Evolutionary conservation across 352 stramenopile species (phyloP).

Genomic region (Phytophthora ramorum): DNA sequence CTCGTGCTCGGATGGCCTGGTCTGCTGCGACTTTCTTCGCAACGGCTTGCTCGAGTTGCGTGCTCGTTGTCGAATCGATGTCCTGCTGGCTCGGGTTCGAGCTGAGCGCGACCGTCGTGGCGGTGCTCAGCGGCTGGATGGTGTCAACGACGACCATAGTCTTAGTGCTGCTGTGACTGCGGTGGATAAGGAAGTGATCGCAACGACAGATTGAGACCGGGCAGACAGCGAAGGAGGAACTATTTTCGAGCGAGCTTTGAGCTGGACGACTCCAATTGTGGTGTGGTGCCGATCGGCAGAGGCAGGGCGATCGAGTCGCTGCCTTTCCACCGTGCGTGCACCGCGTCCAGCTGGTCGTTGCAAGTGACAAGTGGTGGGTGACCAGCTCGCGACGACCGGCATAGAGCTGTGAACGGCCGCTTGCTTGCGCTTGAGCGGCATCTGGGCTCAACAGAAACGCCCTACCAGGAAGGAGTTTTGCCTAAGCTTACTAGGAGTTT

Average conservation of each 20-base stretch:
- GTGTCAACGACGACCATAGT: constrained; percentile 42
- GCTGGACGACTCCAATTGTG: constrained; percentile 14
- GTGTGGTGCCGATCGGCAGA: constrained; percentile 32
- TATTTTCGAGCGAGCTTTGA: constrained; percentile 3
- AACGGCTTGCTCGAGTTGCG: constrained; percentile 29
- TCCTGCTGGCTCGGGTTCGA: constrained; percentile 32
- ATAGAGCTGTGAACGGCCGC: constrained; percentile 27
- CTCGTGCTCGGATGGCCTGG: constrained; percentile 8
- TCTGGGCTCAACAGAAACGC: constrained; percentile 1
- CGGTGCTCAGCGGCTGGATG: constrained; percentile 30
- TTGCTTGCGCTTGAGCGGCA: constrained; percentile 2
- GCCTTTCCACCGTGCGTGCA: constrained; percentile 21
- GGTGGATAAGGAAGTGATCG: constrained; percentile 15
- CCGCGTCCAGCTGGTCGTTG: constrained; percentile 29
- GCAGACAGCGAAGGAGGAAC: neutral
- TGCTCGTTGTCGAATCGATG: constrained; percentile 30
- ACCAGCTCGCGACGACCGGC: constrained; percentile 25
- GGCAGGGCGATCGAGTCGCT: constrained; percentile 9
- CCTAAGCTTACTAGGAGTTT: neutral
- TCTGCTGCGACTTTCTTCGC: constrained; percentile 34
- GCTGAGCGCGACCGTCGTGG: constrained; percentile 29
- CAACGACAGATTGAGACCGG: constrained; percentile 1
- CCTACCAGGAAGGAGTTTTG: constrained; percentile 2
- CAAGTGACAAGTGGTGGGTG: constrained; percentile 33
- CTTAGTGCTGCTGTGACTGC: neutral